Conservation (phyloP, 1,284 basidiomycete genomes). For the Cronartium quercuum region DNA sequence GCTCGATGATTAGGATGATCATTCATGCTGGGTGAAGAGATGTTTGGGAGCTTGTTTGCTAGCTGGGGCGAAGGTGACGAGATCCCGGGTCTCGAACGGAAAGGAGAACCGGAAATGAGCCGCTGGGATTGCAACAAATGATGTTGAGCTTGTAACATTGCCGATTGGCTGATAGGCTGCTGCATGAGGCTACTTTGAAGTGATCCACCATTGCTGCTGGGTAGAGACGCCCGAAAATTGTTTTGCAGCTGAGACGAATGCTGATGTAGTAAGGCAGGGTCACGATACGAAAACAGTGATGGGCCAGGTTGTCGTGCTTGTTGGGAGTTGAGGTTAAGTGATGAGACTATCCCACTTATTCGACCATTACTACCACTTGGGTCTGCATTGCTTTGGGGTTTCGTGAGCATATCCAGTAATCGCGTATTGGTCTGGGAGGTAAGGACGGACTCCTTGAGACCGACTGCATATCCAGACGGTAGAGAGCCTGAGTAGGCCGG, state of each 20-base stretch:
- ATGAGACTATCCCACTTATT: neutral
- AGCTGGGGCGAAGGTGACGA: neutral
- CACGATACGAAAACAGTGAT: neutral
- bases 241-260: neutral
- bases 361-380: neutral
- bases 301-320: neutral
- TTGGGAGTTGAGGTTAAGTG: neutral
- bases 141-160: neutral
- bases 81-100: neutral
- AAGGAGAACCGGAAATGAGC: neutral
- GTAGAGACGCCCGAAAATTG: neutral
- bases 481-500: neutral
- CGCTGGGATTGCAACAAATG: neutral
- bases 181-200: neutral
- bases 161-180: neutral
- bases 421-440: neutral
- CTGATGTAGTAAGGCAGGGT: neutral
- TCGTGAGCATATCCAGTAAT: neutral
- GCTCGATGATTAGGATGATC: conserved; percentile 1
- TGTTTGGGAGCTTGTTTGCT: neutral
- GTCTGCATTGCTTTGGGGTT: neutral
- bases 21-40: neutral
- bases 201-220: neutral
- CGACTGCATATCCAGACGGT: neutral
- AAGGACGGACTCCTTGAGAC: neutral